These are phyloP conservation scores for Aspergillus bridgeri DNA, from an alignment of 495 filamentous ascomycete genomes.

Conservation along the genomic window DNA sequence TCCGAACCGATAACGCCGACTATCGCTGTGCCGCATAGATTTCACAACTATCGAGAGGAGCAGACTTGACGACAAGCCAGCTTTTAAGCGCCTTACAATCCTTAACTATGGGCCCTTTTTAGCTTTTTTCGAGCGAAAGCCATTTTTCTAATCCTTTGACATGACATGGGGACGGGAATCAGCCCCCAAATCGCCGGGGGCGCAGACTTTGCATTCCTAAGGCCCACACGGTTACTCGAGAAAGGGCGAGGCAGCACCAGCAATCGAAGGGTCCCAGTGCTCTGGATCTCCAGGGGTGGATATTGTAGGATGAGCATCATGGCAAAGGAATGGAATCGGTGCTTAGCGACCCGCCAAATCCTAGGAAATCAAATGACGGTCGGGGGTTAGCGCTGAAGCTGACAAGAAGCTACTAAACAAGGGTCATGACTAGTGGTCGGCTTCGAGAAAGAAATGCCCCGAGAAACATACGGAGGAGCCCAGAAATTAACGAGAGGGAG, in stretches of 20 bases:
- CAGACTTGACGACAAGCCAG: constrained; percentile 36
- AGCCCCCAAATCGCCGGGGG: constrained; percentile 26
- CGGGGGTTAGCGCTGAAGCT: constrained; percentile 20
- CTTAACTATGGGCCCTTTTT: constrained; percentile 10
- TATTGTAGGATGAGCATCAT: constrained; percentile 15
- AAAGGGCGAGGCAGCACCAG: constrained; percentile 18
- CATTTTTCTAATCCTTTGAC: constrained; percentile 14
- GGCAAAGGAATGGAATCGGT: constrained; percentile 14
- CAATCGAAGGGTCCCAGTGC: constrained; percentile 19
- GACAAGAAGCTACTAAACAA: constrained; percentile 8
- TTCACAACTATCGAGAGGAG: constrained; percentile 24
- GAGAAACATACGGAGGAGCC: not conserved
- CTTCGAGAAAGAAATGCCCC: too few species aligned
- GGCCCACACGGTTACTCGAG: constrained; percentile 19
- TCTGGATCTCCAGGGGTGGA: constrained; percentile 24
- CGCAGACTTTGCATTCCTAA: constrained; percentile 28
- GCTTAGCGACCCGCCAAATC: constrained; percentile 13
- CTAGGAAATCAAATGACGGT: constrained; percentile 15
- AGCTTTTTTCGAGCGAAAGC: constrained; percentile 15
- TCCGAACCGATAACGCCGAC: constrained; percentile 30
- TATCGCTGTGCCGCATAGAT: constrained; percentile 35
- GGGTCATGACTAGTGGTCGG: not conserved
- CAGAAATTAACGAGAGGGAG: not conserved
- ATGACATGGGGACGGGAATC: constrained; percentile 21
- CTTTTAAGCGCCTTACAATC: constrained; percentile 40